phyloP scores from a whole-genome alignment of 2,329 filamentous ascomycete species.

The Colletotrichum gloeosporioides region DNA sequence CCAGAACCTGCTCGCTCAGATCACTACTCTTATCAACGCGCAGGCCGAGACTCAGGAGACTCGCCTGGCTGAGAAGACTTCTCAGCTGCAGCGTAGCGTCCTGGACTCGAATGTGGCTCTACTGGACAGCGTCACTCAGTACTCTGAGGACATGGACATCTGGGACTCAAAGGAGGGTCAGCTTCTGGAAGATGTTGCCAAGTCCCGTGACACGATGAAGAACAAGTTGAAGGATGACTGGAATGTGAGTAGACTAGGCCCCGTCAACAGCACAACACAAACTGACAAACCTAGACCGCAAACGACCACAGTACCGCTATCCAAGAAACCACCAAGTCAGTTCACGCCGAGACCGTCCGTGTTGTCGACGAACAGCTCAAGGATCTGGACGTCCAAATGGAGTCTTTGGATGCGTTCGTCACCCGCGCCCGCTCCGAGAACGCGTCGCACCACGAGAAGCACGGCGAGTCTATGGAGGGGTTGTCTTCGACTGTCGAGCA shows the following conservation, averaged over 20 bases:
- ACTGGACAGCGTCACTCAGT: constrained; percentile 68
- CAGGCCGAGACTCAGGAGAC: constrained; percentile 77
- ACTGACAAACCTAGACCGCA: constrained; percentile 58
- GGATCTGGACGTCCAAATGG: constrained; percentile 88
- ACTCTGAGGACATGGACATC: constrained; percentile 73
- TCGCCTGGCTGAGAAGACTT: constrained; percentile 70
- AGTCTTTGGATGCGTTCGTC: constrained; percentile 89
- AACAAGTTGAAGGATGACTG: constrained; percentile 86
- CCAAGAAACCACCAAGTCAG: constrained; percentile 80
- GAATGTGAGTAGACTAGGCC: constrained; percentile 69
- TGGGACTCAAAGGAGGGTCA: constrained; percentile 75
- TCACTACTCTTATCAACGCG: constrained; percentile 76
- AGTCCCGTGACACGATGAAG: constrained; percentile 80
- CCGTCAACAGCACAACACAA: constrained; percentile 52
- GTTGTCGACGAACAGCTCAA: constrained; percentile 90
- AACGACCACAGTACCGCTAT: constrained; percentile 84
- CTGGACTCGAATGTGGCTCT: constrained; percentile 68
- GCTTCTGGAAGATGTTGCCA: constrained; percentile 73
- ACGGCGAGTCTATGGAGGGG: constrained; percentile 67
- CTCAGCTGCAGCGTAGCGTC: constrained; percentile 68
- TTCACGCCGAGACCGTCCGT: constrained; percentile 87
- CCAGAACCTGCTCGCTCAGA: constrained; percentile 75
- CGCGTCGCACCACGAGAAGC: constrained; percentile 74
- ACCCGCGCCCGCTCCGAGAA: constrained; percentile 82
- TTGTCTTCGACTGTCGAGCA: constrained; percentile 73